Base-by-base conservation (phyloP, 352 stramenopile genomes). In the Phytophthora parvispora region DNA sequence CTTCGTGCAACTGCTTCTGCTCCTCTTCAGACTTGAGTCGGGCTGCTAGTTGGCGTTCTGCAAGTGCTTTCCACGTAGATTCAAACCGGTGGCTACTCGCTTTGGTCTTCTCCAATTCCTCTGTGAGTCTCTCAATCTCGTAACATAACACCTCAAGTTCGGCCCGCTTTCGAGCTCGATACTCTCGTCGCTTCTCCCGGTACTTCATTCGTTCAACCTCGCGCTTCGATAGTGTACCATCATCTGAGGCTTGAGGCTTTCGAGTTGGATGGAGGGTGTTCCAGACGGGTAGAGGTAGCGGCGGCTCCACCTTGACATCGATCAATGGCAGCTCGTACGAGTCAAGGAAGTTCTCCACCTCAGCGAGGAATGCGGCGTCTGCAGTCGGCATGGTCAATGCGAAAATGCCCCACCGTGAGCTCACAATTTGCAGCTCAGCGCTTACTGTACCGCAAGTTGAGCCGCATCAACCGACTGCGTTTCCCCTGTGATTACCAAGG, bases 301-400 rank as follows among this genome's bases (percentile, higher is more conserved):
- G n/a, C n/a, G 34, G 34, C 15, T 42, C 34, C 16, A 9, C 34
- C 15, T 42, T 42, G 1, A 42, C 4, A 42, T 42, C 34, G 6
- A 67, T 15, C 10, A 38, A 5, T 8, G 36, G 60, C 1, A 51
- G 31, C 29, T 69, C 43, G 36, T 6, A 16, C 27, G 53, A 57
- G 1, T 18, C 45, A 9, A 69, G 38, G 15, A 69, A 59, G 8
- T 45, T 18, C 24, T 64, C 62, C 15, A 69, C 53, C 40, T 64
- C 52, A 18, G 32, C 43, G 25, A 69, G 62, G 20, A 69, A 69
- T 22, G 40, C 43, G 2, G 62, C 43, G n/a, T 69, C 42, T 43
- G 52, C 45, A 12, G 31, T 45, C 4, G 43, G 24, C 42, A 66
- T 66, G 16, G 29, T 9, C n/a, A 61, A 65, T 50, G 45, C 4